These are phyloP conservation scores for Scedosporium minutisporum DNA, from an alignment of 2,329 filamentous ascomycete species.

Conservation along the genomic window DNA sequence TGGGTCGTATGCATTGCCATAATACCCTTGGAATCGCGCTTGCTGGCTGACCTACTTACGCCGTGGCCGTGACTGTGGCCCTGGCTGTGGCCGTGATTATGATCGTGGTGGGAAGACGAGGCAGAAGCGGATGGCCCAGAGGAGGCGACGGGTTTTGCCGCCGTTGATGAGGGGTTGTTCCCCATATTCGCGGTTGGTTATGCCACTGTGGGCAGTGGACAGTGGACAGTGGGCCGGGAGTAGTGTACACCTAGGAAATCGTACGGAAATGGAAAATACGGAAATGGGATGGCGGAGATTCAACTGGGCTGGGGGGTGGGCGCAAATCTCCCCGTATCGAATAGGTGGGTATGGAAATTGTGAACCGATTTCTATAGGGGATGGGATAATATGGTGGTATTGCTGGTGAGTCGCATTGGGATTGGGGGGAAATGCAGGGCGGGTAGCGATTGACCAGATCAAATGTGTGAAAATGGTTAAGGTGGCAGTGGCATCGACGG, in stretches of 20 bases:
- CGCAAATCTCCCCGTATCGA: neutral
- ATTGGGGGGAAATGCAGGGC: neutral
- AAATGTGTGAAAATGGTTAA: neutral
- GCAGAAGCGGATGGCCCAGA: neutral
- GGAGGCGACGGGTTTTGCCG: constrained; percentile 11
- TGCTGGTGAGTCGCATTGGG: neutral
- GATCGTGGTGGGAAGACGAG: constrained; percentile 10
- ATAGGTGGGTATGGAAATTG: neutral
- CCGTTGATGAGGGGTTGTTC: constrained; percentile 10
- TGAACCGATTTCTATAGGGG: neutral
- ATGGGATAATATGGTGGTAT: neutral
- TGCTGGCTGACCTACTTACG: constrained; percentile 14
- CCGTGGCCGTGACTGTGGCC: constrained; percentile 18
- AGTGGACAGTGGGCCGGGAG: constrained; percentile 10
- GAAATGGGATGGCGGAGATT: neutral
- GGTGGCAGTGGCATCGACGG: neutral
- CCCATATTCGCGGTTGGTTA: constrained; percentile 6
- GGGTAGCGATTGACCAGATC: neutral
- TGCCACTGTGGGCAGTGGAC: constrained; percentile 7
- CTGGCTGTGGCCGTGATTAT: neutral
- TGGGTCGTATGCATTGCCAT: constrained; percentile 46
- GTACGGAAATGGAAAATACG: neutral
- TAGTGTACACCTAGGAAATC: neutral
- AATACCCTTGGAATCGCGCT: constrained; percentile 40
- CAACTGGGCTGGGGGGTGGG: neutral